These are phyloP conservation scores for Bacidia gigantensis DNA, from an alignment of 495 filamentous ascomycete genomes.

Conservation along the genomic window DNA sequence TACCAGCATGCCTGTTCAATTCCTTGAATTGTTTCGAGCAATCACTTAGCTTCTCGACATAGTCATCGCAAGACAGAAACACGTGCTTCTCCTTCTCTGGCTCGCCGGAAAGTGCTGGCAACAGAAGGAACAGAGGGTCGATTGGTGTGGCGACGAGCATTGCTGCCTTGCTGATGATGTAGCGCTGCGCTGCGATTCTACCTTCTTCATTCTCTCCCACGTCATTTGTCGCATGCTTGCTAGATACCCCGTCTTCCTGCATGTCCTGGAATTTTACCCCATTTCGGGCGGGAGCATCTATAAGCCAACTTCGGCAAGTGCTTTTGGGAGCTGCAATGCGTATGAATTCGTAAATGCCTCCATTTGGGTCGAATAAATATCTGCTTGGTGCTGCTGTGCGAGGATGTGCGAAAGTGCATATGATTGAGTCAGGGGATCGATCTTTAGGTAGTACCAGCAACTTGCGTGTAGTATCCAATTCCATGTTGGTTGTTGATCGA, in stretches of 20 bases:
- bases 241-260: neutral
- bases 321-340: conserved; percentile 50
- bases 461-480: conserved; percentile 31
- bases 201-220: neutral
- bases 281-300: neutral
- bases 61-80: conserved; percentile 69
- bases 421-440: conserved; percentile 46
- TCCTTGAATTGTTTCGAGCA: conserved; percentile 41
- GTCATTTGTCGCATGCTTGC: neutral
- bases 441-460: conserved; percentile 70
- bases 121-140: conserved; percentile 71
- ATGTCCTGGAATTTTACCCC: neutral
- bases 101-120: conserved; percentile 47
- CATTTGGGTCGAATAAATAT: conserved; percentile 67
- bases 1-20: conserved; percentile 36
- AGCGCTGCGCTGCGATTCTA: conserved; percentile 14
- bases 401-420: conserved; percentile 71
- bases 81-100: conserved; percentile 37
- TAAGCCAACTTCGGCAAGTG: conserved; percentile 54
- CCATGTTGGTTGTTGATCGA: neutral
- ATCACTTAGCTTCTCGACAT: conserved; percentile 53
- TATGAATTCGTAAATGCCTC: conserved; percentile 81
- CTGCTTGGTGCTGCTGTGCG: conserved; percentile 47
- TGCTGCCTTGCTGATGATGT: conserved; percentile 46
- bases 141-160: conserved; percentile 71